Evolutionary conservation across 2,329 filamentous ascomycete genomes (phyloP).

Genomic region (Talaromyces sp.): DNA sequence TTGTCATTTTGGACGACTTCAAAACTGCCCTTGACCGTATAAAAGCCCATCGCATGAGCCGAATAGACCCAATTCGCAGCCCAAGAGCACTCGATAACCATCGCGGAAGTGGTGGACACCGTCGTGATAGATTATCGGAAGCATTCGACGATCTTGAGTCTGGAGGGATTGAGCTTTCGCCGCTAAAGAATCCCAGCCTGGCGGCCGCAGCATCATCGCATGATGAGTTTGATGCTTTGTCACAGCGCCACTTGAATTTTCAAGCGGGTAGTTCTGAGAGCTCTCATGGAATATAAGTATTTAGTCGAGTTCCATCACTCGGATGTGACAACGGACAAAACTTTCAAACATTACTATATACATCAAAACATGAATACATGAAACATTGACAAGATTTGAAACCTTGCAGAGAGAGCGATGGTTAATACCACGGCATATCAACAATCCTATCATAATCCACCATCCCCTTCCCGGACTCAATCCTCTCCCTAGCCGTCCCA

Average conservation of each 20-base stretch:
- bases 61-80: background rate
- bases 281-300: background rate
- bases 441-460: conserved; percentile 23
- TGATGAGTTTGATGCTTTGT: background rate
- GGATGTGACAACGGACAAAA: background rate
- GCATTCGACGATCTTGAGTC: background rate
- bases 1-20: conserved; percentile 63
- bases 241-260: background rate
- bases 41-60: conserved; percentile 27
- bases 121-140: background rate
- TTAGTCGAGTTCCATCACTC: background rate
- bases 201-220: background rate
- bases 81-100: background rate
- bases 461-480: conserved; percentile 26
- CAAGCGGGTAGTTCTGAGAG: background rate
- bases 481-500: conserved; percentile 26
- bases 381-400: background rate
- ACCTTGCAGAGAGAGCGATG: background rate
- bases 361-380: background rate
- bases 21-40: conserved; percentile 52
- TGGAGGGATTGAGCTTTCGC: background rate
- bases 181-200: background rate
- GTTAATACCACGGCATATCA: conserved; percentile 21
- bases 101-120: background rate
- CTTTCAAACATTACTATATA: background rate